phyloP scores from a whole-genome alignment of 2,329 filamentous ascomycete species.

The Chaetomium globosum region DNA sequence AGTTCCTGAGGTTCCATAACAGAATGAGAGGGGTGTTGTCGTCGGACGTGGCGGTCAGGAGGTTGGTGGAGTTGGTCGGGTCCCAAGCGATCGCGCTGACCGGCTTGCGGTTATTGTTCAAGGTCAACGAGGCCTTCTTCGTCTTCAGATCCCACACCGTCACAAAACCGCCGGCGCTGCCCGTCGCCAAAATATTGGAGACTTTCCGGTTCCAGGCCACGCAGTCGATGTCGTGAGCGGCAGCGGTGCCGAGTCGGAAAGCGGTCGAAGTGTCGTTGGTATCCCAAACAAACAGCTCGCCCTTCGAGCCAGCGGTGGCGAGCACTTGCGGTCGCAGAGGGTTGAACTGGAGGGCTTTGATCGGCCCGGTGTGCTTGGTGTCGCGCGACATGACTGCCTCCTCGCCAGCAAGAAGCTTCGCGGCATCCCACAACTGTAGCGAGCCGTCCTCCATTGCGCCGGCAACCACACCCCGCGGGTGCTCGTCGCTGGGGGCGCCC shows the following conservation, averaged over 20 bases:
- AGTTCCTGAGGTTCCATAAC: constrained; percentile 94
- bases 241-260: constrained; percentile 83
- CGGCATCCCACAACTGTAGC: constrained; percentile 90
- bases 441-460: constrained; percentile 94
- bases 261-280: constrained; percentile 86
- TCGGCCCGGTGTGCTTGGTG: constrained; percentile 85
- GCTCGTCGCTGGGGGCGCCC: constrained; percentile 77
- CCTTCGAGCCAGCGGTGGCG: constrained; percentile 89
- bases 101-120: constrained; percentile 93
- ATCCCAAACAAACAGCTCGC: constrained; percentile 95
- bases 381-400: constrained; percentile 79
- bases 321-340: constrained; percentile 87
- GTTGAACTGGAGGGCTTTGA: constrained; percentile 97
- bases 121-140: constrained; percentile 93
- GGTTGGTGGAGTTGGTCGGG: constrained; percentile 89
- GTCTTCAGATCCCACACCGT: constrained; percentile 98
- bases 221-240: constrained; percentile 93
- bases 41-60: constrained; percentile 87
- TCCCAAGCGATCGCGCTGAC: constrained; percentile 98
- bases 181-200: constrained; percentile 91
- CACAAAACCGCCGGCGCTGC: constrained; percentile 89
- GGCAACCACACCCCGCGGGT: constrained; percentile 86
- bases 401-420: constrained; percentile 60
- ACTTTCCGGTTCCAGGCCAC: constrained; percentile 99
- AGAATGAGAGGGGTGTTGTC: constrained; percentile 86